A percentile compares a stretch with the other conserved stretches of the same genome.
Evolutionary conservation across 331 rosid species (phyloP).

Genomic region (Erythrophleum ivorense): DNA sequence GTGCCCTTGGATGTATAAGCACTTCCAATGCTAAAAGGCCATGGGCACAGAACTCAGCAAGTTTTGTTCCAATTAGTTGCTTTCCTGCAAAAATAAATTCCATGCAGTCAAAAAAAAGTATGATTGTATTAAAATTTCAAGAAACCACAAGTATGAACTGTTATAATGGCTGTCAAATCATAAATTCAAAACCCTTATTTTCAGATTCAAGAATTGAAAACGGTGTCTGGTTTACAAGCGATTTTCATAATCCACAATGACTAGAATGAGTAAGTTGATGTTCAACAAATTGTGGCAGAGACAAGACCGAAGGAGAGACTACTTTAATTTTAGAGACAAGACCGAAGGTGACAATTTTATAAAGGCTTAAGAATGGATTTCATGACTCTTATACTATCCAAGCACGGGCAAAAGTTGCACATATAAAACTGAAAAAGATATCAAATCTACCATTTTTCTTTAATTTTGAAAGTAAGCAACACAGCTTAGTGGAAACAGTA

Average conservation of each 20-base stretch:
- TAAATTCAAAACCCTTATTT: constrained; percentile 9
- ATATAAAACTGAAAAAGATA: background rate
- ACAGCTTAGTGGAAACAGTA: background rate
- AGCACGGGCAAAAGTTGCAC: background rate
- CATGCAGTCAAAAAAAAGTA: constrained; percentile 25
- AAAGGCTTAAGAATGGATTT: background rate
- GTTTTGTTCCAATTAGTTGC: constrained; percentile 71
- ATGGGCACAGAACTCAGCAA: constrained; percentile 79
- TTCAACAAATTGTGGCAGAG: background rate
- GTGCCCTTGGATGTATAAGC: constrained; percentile 89
- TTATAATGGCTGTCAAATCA: background rate
- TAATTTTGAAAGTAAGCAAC: background rate
- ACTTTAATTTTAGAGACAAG: background rate
- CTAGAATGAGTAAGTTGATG: background rate
- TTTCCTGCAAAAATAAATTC: constrained; percentile 61
- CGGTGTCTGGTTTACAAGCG: constrained; percentile 7
- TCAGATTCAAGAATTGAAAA: background rate
- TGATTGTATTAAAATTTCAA: background rate
- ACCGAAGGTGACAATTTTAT: background rate
- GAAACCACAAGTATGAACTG: background rate
- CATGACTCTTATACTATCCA: background rate
- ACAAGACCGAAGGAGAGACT: background rate
- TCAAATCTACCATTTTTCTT: background rate
- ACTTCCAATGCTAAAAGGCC: constrained; percentile 86
- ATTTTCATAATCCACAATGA: background rate